phyloP scores from a whole-genome alignment of 73 alveolate genomes.

The Symbiodinium natans region DNA sequence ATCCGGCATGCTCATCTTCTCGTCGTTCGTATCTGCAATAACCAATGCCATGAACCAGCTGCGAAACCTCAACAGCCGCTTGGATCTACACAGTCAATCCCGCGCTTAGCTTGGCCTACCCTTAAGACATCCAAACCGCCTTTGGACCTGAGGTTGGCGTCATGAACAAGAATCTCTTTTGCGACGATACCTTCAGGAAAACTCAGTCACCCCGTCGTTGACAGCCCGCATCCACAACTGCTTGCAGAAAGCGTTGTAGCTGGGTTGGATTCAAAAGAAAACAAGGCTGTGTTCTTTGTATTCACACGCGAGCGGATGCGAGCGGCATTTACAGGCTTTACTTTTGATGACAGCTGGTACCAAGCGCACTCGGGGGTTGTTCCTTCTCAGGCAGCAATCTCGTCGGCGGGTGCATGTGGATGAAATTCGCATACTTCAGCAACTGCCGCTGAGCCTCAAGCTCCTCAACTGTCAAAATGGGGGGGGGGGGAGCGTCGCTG shows the following conservation, averaged over 20 bases:
- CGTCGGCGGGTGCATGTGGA: conserved; percentile 86
- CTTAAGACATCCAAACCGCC: no score
- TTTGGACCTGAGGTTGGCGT: conserved; percentile 49
- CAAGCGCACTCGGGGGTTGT: no score
- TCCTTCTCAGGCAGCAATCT: conserved; percentile 40
- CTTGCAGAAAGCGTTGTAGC: conserved; percentile 72
- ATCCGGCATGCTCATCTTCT: conserved; percentile 64
- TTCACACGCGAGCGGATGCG: no score
- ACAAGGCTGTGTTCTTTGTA: no score
- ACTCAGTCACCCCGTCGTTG: conserved; percentile 59
- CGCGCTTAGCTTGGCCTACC: background rate
- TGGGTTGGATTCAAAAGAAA: background rate
- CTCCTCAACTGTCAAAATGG: background rate
- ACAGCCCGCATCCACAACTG: conserved; percentile 91
- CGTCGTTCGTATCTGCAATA: conserved; percentile 73
- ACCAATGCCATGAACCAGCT: conserved; percentile 85
- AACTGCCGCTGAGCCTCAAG: conserved; percentile 72
- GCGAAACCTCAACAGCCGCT: conserved; percentile 86
- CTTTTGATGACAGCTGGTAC: no score
- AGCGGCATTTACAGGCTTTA: no score
- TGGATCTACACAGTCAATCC: background rate
- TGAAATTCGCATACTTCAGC: conserved; percentile 57
- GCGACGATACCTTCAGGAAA: conserved; percentile 65
- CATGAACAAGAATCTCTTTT: conserved; percentile 73
- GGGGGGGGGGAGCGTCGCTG: no score